Evolutionary conservation across 169 alveolate genomes (phyloP), one percentile per base, ranked within the genome.

Genomic region (Babesia caballi): DNA sequence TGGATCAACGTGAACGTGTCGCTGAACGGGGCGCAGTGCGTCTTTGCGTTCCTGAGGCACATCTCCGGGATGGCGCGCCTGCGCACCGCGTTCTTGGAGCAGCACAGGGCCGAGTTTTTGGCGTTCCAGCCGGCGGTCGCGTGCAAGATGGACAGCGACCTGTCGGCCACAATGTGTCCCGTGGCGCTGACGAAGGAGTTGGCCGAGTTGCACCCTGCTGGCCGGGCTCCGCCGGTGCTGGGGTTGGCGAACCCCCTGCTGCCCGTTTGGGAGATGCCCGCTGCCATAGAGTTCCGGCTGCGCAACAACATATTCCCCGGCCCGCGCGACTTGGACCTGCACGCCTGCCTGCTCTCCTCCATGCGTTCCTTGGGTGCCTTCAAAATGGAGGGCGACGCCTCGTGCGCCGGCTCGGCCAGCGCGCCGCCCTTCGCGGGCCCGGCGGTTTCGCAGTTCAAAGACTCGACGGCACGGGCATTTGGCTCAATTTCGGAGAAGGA

Each of bases 1-100:
- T 78, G 87, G 87, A 78, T 78, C 12, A 78, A 78, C 56, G 30
- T 46, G 21, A 78, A 78, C 66, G 36, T 78, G 9, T 65, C 82
- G 33, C 82, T 78, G 17, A 68, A 57, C 54, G 82, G 67, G 19
- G 87, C 78, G 21, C 70, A 66, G 46, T 78, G 87, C 50, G 53
- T 65, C n/a, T 68, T 68, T 47, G 69, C 70, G 4, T 70, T 78
- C 52, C 38, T 78, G 59, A 44, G 52, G 42, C 46, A 78, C 77
- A 19, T 78, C 46, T 27, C 77, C 41, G 87, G 44, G 56, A 54
- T 78, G 82, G 53, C 53, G 11, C 42, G 57, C 35, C 27, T 78
- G 50, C n/a, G 66, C 21, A 63, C 25, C 6, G 60, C 42, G 50
- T 50, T 63, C 12, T 60, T 63, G 28, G 73, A 63, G 40, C 32